phyloP scores from a whole-genome alignment of 2,329 filamentous ascomycete genomes.

The Fusarium austroafricanum region DNA sequence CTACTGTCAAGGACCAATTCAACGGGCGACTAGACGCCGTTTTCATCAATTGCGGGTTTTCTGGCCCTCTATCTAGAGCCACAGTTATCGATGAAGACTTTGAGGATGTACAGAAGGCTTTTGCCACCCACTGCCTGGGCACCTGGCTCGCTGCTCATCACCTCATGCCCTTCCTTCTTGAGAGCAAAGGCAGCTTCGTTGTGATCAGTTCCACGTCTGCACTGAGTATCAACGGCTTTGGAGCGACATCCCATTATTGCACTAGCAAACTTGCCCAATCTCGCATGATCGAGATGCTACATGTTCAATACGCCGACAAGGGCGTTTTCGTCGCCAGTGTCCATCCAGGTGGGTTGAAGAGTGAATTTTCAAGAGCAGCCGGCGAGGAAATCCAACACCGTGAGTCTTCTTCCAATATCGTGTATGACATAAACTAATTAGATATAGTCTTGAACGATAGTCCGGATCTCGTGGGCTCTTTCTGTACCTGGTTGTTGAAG shows the following conservation, averaged over 20 bases:
- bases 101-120: slow-evolving; percentile 3
- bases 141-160: slow-evolving; percentile 16
- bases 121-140: neutral
- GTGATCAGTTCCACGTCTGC: slow-evolving; percentile 12
- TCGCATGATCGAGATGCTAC: neutral
- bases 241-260: slow-evolving; percentile 18
- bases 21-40: neutral
- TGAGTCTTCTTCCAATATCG: neutral
- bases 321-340: slow-evolving; percentile 2
- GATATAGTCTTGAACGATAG: neutral
- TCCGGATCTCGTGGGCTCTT: slow-evolving; percentile 7
- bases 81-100: slow-evolving; percentile 9
- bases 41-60: slow-evolving; percentile 15
- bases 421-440: neutral
- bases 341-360: slow-evolving; percentile 11
- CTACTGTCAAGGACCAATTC: neutral
- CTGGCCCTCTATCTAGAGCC: neutral
- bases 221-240: slow-evolving; percentile 1
- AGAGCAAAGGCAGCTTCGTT: neutral
- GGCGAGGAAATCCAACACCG: slow-evolving; percentile 5
- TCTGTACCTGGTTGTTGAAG: neutral
- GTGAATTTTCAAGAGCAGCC: slow-evolving; percentile 1
- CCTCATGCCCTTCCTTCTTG: neutral
- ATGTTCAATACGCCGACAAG: neutral
- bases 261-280: slow-evolving; percentile 13